These are phyloP conservation scores for Corymbia calophylla DNA, from an alignment of 441 rosid genomes.

Conservation along the genomic window DNA sequence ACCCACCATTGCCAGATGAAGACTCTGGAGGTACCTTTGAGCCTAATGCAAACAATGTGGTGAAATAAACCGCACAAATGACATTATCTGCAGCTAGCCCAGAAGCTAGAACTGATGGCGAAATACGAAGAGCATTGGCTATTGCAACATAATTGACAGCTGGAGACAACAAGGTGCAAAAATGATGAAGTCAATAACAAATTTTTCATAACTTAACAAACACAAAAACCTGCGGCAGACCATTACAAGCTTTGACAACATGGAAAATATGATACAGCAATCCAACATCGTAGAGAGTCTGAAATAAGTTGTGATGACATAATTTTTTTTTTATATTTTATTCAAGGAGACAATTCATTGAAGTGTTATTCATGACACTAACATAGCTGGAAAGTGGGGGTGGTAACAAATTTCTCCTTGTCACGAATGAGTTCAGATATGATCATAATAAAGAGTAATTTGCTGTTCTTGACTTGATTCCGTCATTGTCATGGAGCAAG, in stretches of 20 bases:
- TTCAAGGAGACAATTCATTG: neutral
- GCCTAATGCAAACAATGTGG: slow-evolving; percentile 67
- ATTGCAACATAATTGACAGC: slow-evolving; percentile 85
- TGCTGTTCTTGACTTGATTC: neutral
- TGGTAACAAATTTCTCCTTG: neutral
- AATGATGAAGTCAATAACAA: neutral
- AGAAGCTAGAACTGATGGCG: slow-evolving; percentile 70
- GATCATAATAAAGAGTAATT: neutral
- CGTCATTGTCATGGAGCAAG: neutral
- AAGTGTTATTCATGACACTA: neutral
- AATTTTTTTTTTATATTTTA: neutral
- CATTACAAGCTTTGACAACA: neutral
- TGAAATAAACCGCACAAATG: slow-evolving; percentile 74
- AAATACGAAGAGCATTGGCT: slow-evolving; percentile 54
- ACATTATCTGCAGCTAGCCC: slow-evolving; percentile 91
- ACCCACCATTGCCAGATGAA: slow-evolving; percentile 33
- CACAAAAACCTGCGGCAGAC: neutral
- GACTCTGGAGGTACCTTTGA: slow-evolving; percentile 64
- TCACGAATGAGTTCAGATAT: neutral
- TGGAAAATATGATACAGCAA: neutral
- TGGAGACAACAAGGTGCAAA: slow-evolving; percentile 14
- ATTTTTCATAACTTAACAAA: neutral
- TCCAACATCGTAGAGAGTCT: neutral
- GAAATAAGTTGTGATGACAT: neutral
- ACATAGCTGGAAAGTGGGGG: neutral